phyloP scores from a whole-genome alignment of 1,284 basidiomycete genomes.

The Cryptococcus hybrid region DNA sequence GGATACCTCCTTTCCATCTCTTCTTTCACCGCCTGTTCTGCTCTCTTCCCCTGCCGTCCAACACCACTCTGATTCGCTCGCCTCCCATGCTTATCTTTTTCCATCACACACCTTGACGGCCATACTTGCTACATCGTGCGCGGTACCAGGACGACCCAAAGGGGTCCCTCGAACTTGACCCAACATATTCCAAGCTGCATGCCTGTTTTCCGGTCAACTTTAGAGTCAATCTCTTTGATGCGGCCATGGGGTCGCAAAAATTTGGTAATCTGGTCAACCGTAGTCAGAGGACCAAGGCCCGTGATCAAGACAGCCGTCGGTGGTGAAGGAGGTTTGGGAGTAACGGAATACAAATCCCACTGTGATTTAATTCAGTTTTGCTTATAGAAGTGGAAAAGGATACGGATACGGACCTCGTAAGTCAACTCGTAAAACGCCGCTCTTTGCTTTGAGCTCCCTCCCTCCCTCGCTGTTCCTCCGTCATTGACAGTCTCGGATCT shows the following conservation, averaged over 20 bases:
- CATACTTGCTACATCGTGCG: slow-evolving; percentile 46
- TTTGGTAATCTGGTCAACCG: slow-evolving; percentile 63
- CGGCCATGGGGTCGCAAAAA: slow-evolving; percentile 69
- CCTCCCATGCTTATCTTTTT: slow-evolving; percentile 43
- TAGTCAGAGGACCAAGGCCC: slow-evolving; percentile 69
- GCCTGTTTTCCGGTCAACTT: slow-evolving; percentile 76
- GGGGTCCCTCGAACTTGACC: slow-evolving; percentile 60
- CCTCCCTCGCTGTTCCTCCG: slow-evolving; percentile 19
- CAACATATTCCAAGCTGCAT: slow-evolving; percentile 79
- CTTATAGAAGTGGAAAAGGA: not conserved
- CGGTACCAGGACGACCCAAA: slow-evolving; percentile 23
- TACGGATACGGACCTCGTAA: slow-evolving; percentile 39
- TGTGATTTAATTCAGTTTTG: slow-evolving; percentile 36
- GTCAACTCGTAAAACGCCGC: slow-evolving; percentile 25
- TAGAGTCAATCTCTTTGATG: slow-evolving; percentile 70
- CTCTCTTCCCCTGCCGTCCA: slow-evolving; percentile 51
- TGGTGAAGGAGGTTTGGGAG: slow-evolving; percentile 68
- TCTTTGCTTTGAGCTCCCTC: slow-evolving; percentile 35
- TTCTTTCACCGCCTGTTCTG: slow-evolving; percentile 50
- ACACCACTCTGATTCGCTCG: slow-evolving; percentile 46
- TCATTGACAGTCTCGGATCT: slow-evolving; percentile 35
- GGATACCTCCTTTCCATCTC: slow-evolving; percentile 61
- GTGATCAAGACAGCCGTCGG: slow-evolving; percentile 66
- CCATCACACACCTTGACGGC: slow-evolving; percentile 49
- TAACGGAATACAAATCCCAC: slow-evolving; percentile 74